Base-by-base conservation (phyloP, 1,284 basidiomycete species). In the Tylopilus orsonianus region DNA sequence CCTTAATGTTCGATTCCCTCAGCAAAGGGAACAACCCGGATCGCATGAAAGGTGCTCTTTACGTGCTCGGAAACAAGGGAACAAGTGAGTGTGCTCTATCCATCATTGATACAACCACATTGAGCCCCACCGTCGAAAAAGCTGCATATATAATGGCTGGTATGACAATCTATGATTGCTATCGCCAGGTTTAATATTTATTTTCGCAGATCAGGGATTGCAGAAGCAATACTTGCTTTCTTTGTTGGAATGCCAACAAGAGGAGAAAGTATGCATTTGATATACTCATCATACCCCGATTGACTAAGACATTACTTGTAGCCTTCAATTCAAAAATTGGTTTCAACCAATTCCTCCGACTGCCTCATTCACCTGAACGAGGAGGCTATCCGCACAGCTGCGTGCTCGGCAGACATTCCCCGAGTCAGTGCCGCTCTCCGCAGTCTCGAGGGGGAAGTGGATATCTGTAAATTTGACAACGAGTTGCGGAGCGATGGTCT, bases 1-100 rank as follows among this genome's bases (percentile, higher is more conserved):
- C 90, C 1, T 75, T 74, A 20, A 71, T 95, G 29, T 86, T 96
- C 59, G 78, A 85, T 35, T 84, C 90, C 0, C 66, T 91, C 38
- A 69, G 73, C 46, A 87, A 85, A 60, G 91, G 88, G 5, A 85
- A 79, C 51, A 90, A 93, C 60, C 91, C 94, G 19, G 96, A 98
- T 70, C 80, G 88, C 42, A 97, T 97, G 85, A 99, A 99, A 67
- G 90, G 91, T 10, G 95, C 95, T 7, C 74, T 99, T 18, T 95
- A 97, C 65, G 78, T 95, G 20, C 73, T 99, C 8, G 86, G 83
- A 64, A 83, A 85, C 62, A 93, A 92, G 70, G 81, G 80, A 36
- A 85, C 80, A 46, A 77, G 85, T 82, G 59, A 46, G 62, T 65
- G 27, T 41, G 47, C 24, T 32, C 13, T 51, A 24, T 29, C 14